Evolutionary conservation across 1,139 yeast genomes (phyloP).

Genomic region (Zygoascus sp.): DNA sequence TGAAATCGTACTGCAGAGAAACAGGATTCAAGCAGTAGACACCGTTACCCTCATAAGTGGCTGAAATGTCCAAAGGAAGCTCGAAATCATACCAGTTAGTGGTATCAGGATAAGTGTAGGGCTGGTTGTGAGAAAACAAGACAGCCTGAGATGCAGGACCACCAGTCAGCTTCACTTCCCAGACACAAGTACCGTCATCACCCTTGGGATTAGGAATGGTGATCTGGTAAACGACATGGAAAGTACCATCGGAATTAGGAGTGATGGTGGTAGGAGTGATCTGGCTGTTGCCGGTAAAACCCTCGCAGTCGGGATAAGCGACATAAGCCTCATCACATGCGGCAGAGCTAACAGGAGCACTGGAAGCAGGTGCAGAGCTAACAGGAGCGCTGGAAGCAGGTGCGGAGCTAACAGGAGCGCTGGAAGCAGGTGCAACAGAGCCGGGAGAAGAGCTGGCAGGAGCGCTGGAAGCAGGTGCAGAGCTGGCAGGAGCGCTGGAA

Average conservation of each 20-base stretch:
- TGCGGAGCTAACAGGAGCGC: neutral
- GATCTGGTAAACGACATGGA: neutral
- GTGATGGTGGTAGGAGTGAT: neutral
- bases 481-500: conserved; percentile 5
- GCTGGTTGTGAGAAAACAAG: conserved; percentile 3
- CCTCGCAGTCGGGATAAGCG: too few relatives aligned
- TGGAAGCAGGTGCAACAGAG: too few relatives aligned
- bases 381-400: conserved; percentile 4
- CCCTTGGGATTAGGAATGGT: neutral
- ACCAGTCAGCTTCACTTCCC: neutral
- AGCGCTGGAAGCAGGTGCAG: too few relatives aligned
- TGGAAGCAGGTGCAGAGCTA: conserved; percentile 2
- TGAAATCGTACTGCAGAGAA: conserved; percentile 5
- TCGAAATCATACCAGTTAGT: conserved; percentile 7
- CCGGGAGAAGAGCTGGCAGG: too few relatives aligned
- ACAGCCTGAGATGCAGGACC: neutral
- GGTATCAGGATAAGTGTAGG: neutral
- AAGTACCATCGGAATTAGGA: neutral
- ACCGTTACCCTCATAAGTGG: neutral
- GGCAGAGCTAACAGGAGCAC: neutral
- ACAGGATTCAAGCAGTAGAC: conserved; percentile 5
- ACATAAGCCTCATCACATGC: too few relatives aligned
- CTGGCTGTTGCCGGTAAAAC: neutral
- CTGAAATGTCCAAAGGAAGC: neutral
- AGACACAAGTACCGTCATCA: conserved; percentile 5